Base-by-base conservation (phyloP, 371 early-diverging fungal genomes). In the Dinochytrium kinnereticum region DNA sequence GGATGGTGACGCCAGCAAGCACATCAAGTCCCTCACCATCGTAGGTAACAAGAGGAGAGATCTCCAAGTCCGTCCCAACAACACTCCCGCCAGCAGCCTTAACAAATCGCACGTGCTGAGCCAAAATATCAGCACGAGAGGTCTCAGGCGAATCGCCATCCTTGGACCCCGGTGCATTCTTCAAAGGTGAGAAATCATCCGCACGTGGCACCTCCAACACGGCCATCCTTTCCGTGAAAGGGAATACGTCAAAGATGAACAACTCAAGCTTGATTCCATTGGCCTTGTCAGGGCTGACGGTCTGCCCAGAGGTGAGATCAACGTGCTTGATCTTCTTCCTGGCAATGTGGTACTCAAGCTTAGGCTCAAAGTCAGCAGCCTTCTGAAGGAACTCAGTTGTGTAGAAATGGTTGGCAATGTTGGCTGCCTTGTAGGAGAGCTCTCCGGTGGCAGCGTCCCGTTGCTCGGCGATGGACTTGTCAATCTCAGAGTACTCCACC, bases 361-460 rank as follows among this genome's bases (percentile, higher is more conserved):
- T 80, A 57, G 82, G 78, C 75, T 96, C 96, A 78, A 96, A 89
- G 26, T 87, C 85, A 67, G 92, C 92, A 51, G 95, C 90, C 66
- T 91, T 88, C 74, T 92, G 84, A 81, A 98, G 85, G 80, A 98
- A 98, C 68, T 88, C 97, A 34, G 91, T 85, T 40, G 97, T 93
- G 88, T 96, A 98, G 81, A 95, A 97, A 84, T 98, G 98, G 88
- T 97, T 98, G 83, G 92, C 96, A 85, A 98, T 97, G 87, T 98
- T 98, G 64, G 93, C 98, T 7, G 97, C 96, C 51, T 91, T 90
- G 85, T 91, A 97, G 1, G 86, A 81, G 59, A 98, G 89, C 74
- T 90, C 87, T 28, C 59, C 64, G 51, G 67, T 55, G 57, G 61
- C 38, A 64, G 89, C 86, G 50, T 86, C 80, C 69, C 89, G 88